Percentiles rank a stretch among this genome's conserved stretches.
phyloP scores from a whole-genome alignment of 2,329 filamentous ascomycete species.

The Colletotrichum lentis region DNA sequence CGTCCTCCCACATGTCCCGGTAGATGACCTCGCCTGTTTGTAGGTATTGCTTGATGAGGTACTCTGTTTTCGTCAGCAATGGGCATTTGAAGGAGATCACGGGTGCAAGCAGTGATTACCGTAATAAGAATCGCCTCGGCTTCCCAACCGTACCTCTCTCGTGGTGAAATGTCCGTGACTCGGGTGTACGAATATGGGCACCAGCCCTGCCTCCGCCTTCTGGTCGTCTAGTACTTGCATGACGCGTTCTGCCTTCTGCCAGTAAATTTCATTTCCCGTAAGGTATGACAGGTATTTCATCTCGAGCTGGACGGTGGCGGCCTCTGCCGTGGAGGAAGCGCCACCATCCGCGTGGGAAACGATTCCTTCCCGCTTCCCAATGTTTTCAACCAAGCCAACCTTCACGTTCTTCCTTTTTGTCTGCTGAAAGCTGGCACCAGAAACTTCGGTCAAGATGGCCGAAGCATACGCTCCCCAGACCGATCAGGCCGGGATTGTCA shows the following conservation, averaged over 20 bases:
- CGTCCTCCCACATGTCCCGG: constrained; percentile 89
- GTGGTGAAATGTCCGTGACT: constrained; percentile 80
- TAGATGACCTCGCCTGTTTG: constrained; percentile 92
- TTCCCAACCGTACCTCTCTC: constrained; percentile 87
- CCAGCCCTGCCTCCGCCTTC: constrained; percentile 77
- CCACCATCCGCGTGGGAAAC: constrained; percentile 84
- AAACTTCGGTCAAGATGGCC: background rate
- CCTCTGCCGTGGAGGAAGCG: constrained; percentile 91
- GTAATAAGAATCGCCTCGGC: constrained; percentile 95
- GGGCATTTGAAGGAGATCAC: background rate
- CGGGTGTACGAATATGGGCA: constrained; percentile 91
- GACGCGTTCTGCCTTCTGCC: constrained; percentile 88
- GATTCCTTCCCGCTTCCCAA: constrained; percentile 78
- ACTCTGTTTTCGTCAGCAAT: constrained; percentile 67
- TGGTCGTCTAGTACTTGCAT: constrained; percentile 91
- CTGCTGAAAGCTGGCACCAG: background rate
- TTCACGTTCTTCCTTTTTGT: background rate
- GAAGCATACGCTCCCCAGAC: constrained; percentile 16
- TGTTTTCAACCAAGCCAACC: constrained; percentile 56
- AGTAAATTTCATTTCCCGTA: constrained; percentile 90
- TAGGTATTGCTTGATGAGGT: constrained; percentile 96
- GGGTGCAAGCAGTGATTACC: background rate
- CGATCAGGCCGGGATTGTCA: constrained; percentile 3
- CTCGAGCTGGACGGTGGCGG: constrained; percentile 89
- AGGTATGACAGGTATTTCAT: constrained; percentile 96